phyloP scores from a whole-genome alignment of 2,329 filamentous ascomycete species.

The Teratosphaeria gauchensis region DNA sequence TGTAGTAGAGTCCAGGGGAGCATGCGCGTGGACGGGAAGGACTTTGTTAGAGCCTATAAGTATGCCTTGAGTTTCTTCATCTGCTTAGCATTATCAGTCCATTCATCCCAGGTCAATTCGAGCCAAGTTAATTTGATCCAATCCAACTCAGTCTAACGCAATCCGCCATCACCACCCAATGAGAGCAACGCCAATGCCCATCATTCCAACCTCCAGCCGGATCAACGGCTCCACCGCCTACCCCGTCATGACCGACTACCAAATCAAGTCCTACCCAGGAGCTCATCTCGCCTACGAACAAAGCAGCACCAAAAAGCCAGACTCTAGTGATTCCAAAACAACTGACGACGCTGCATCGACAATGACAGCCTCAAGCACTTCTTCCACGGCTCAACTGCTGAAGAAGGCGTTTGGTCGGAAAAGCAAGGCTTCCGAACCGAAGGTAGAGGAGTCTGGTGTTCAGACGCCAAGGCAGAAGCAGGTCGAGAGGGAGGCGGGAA shows the following conservation, averaged over 20 bases:
- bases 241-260: neutral
- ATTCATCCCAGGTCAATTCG: no score
- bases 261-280: neutral
- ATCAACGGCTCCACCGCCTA: no score
- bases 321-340: neutral
- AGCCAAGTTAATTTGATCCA: no score
- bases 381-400: slow-evolving; percentile 3
- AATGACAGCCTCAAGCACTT: slow-evolving; percentile 2
- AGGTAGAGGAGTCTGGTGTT: neutral
- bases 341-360: neutral
- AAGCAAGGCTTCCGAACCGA: neutral
- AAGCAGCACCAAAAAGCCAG: neutral
- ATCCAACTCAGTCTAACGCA: no score
- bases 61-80: no score
- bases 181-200: no score
- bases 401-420: slow-evolving; percentile 1
- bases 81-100: no score
- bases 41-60: no score
- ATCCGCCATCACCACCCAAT: no score
- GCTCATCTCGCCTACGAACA: neutral
- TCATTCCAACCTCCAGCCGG: no score
- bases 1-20: no score
- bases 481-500: neutral
- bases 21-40: no score
- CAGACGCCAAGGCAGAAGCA: neutral